phyloP scores from a whole-genome alignment of 768 basidiomycete species.

The Trametopsis cervina region DNA sequence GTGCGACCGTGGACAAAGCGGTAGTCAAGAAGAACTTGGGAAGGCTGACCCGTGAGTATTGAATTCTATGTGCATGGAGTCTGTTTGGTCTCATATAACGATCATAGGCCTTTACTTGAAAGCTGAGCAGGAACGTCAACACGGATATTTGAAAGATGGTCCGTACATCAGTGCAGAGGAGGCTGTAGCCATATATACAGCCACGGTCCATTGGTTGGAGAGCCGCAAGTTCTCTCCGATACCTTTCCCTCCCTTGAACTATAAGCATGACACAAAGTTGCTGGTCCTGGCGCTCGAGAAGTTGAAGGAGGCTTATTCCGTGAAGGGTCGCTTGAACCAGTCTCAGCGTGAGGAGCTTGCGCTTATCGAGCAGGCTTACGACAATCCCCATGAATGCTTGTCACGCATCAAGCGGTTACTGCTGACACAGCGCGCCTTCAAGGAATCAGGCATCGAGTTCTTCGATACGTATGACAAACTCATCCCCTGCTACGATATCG shows the following conservation, averaged over 20 bases:
- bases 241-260: slow-evolving; percentile 98
- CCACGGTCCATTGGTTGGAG: slow-evolving; percentile 98
- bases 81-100: too few relatives aligned
- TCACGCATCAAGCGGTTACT: slow-evolving; percentile 97
- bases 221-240: slow-evolving; percentile 97
- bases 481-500: slow-evolving; percentile 98
- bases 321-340: slow-evolving; percentile 95
- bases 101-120: slow-evolving; percentile 79
- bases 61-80: too few relatives aligned
- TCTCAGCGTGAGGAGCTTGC: slow-evolving; percentile 98
- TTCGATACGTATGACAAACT: slow-evolving; percentile 98
- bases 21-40: slow-evolving; percentile 99
- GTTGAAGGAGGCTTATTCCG: slow-evolving; percentile 97
- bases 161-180: slow-evolving; percentile 99
- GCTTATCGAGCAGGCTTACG: slow-evolving; percentile 97
- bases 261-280: slow-evolving; percentile 98
- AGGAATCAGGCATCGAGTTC: slow-evolving; percentile 95
- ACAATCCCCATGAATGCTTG: slow-evolving; percentile 98
- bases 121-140: slow-evolving; percentile 98
- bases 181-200: slow-evolving; percentile 97
- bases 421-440: slow-evolving; percentile 96
- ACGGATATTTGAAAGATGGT: slow-evolving; percentile 98
- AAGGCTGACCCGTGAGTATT: slow-evolving; percentile 77
- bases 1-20: slow-evolving; percentile 96
- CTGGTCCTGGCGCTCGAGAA: slow-evolving; percentile 96